Base-by-base conservation (phyloP, 345 rosid species). In the Arabis hirsuta region DNA sequence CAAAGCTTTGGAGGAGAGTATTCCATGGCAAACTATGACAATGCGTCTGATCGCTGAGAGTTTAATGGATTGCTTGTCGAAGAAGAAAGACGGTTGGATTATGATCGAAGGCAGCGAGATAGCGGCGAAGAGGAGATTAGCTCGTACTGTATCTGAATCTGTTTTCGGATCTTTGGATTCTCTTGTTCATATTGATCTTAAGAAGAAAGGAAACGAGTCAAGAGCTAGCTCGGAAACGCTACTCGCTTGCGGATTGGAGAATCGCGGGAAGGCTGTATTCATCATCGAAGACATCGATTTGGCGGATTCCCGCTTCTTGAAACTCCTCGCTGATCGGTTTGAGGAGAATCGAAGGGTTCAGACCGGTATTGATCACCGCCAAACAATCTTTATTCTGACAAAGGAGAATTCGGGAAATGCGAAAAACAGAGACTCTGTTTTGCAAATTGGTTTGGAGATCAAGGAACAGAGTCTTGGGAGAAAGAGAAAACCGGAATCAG, bases 201-300 rank as follows among this genome's bases (percentile, higher is more conserved):
- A 77, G 75, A 86, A 62, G 65, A 81, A 47, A 55, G 67, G 77
- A 1, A 55, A 11, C 22, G 73, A 53, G 31, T 70, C 67, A 24
- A 74, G 9, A 55, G 66, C 34, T 56, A 55, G 78, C 42, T 45
- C 14, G 13, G 54, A 74, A 3, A 84, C 80, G 45, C 76, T 73
- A 29, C 72, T 86, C 9, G 38, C n/a, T 12, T 63, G 52, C 31
- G 80, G 70, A 43, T 73, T 84, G 16, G 65, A 79, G 70, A 72
- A 64, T 11, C 75, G 80, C 2, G 86, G 81, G 65, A 82, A 73
- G 69, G 73, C 76, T 32, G 90, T 88, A 13, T 87, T 85, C 62
- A 65, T 90, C 65, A 80, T 92, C 48, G 96, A 92, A 77, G 81
- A 87, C 56, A 79, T 84, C n/a, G 93, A 90, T 38, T 63, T 77